phyloP scores from a whole-genome alignment of 2,329 filamentous ascomycete genomes.

The Talaromyces rugulosus region DNA sequence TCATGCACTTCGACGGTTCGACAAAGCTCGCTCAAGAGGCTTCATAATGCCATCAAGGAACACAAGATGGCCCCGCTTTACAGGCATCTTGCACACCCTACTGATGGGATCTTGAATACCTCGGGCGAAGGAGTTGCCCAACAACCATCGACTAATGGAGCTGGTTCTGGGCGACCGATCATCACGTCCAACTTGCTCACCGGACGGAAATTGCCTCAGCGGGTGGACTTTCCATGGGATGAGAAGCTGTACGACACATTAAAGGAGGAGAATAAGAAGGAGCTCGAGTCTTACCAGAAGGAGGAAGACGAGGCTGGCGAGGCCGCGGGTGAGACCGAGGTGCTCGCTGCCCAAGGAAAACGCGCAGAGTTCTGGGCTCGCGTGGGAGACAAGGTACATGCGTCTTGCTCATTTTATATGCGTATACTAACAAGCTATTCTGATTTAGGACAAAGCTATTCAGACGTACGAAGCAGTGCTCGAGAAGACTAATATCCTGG shows the following conservation, averaged over 20 bases:
- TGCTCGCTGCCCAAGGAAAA: conserved; percentile 88
- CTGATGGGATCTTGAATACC: conserved; percentile 73
- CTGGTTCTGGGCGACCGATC: conserved; percentile 42
- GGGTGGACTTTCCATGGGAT: conserved; percentile 79
- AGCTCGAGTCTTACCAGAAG: conserved; percentile 72
- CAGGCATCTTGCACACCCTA: conserved; percentile 60
- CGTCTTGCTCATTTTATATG: background rate
- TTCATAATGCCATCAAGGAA: conserved; percentile 61
- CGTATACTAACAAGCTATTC: background rate
- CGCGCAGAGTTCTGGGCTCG: conserved; percentile 93
- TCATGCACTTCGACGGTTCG: conserved; percentile 50
- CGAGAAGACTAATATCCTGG: conserved; percentile 94
- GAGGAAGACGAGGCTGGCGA: conserved; percentile 92
- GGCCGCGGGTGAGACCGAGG: conserved; percentile 93
- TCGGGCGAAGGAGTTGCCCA: conserved; percentile 60
- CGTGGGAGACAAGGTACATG: conserved; percentile 84
- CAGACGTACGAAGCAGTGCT: conserved; percentile 88
- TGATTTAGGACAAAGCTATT: conserved; percentile 79
- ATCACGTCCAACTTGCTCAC: conserved; percentile 72
- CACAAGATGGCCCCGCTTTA: conserved; percentile 66
- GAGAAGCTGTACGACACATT: conserved; percentile 77
- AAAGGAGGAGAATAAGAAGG: conserved; percentile 71
- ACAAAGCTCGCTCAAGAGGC: conserved; percentile 54
- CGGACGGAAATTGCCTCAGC: conserved; percentile 60
- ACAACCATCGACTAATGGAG: conserved; percentile 33